Evolutionary conservation across 225 moss, liverwort and hornwort genomes (phyloP).

Genomic region (Lunularia cruciata): DNA sequence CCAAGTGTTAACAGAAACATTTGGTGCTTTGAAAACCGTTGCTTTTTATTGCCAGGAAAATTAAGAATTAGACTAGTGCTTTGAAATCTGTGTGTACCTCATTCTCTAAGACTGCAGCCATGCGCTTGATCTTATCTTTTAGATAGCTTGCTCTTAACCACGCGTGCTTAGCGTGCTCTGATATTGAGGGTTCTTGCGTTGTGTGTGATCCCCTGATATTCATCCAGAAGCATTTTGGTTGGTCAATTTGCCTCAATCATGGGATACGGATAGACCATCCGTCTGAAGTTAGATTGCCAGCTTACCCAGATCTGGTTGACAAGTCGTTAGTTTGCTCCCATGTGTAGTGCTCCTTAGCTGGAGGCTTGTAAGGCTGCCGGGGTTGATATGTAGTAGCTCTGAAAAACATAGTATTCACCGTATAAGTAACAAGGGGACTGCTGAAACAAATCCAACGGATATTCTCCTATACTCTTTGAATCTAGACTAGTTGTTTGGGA

Average conservation of each 20-base stretch:
- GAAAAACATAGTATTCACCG: neutral
- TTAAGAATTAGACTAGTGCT: no score
- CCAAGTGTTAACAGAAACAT: neutral
- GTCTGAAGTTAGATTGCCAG: neutral
- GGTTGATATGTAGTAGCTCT: constrained; percentile 1
- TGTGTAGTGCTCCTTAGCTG: neutral
- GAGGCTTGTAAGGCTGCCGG: constrained; percentile 13
- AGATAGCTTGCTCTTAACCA: constrained; percentile 67
- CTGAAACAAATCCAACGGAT: neutral
- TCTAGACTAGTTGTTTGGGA: no score
- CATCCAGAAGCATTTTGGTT: constrained; percentile 11
- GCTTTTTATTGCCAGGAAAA: no score
- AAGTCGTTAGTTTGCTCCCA: constrained; percentile 14
- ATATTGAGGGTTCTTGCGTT: neutral
- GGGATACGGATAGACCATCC: neutral
- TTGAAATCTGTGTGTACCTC: constrained; percentile 42
- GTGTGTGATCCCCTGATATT: neutral
- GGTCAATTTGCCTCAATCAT: neutral
- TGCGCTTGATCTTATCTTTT: constrained; percentile 66
- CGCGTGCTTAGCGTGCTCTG: constrained; percentile 45
- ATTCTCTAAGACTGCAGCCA: constrained; percentile 66
- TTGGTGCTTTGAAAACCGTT: no score
- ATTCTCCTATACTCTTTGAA: no score
- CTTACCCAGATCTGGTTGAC: neutral
- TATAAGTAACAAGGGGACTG: neutral